These are phyloP conservation scores for Aureobasidium sp. DNA, from an alignment of 2,329 filamentous ascomycete species.

Conservation along the genomic window DNA sequence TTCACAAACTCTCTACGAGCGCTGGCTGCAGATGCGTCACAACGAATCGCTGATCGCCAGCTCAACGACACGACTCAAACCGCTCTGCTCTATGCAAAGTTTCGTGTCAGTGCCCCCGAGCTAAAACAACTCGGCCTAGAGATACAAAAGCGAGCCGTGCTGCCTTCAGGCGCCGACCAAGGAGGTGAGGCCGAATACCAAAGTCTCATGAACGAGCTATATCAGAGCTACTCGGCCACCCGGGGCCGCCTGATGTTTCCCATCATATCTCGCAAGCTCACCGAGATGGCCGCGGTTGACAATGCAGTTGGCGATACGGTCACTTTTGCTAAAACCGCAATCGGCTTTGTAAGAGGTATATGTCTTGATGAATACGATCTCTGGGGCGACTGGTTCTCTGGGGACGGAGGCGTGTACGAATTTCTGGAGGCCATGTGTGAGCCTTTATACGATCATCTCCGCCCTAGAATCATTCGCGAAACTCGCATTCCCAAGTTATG, in stretches of 20 bases:
- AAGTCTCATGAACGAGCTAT: slow-evolving; percentile 57
- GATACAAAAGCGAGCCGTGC: slow-evolving; percentile 58
- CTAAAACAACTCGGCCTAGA: slow-evolving; percentile 60
- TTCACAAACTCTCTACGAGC: slow-evolving; percentile 58
- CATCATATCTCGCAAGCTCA: slow-evolving; percentile 55
- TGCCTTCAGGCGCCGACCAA: slow-evolving; percentile 52
- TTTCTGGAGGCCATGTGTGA: slow-evolving; percentile 62
- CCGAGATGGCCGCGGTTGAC: slow-evolving; percentile 49
- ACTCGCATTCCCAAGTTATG: slow-evolving; percentile 59
- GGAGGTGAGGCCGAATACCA: slow-evolving; percentile 58
- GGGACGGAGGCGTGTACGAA: slow-evolving; percentile 55
- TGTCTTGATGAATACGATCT: slow-evolving; percentile 62
- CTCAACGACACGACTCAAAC: slow-evolving; percentile 67
- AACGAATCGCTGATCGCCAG: slow-evolving; percentile 58
- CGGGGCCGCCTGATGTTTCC: slow-evolving; percentile 53
- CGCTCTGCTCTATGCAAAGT: slow-evolving; percentile 63
- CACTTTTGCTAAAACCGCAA: slow-evolving; percentile 55
- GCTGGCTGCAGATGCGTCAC: slow-evolving; percentile 54
- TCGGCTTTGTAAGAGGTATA: slow-evolving; percentile 58
- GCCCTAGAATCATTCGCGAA: slow-evolving; percentile 59
- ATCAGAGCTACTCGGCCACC: slow-evolving; percentile 55
- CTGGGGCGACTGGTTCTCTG: slow-evolving; percentile 61
- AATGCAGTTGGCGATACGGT: slow-evolving; percentile 58
- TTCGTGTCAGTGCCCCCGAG: slow-evolving; percentile 58
- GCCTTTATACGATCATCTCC: slow-evolving; percentile 58